phyloP scores from a whole-genome alignment of 257 asterid genomes.

The Leptodermis oblonga region DNA sequence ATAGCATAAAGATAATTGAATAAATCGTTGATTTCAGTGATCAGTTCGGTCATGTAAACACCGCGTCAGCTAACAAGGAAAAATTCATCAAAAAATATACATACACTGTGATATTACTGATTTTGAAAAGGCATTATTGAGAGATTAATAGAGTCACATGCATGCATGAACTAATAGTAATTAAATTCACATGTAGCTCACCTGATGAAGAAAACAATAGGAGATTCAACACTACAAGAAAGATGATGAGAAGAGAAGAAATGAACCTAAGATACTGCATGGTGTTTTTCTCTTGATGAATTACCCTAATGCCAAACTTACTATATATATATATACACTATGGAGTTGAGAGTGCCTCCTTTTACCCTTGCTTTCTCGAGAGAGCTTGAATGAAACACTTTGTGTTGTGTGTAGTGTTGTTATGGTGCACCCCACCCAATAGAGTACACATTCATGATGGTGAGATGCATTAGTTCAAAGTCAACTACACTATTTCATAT shows the following conservation, averaged over 20 bases:
- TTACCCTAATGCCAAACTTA: background rate
- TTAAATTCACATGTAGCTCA: constrained; percentile 14
- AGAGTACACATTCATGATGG: constrained; percentile 58
- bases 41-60: no score
- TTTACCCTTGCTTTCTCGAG: constrained; percentile 27
- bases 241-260: constrained; percentile 25
- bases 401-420: constrained; percentile 10
- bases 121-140: background rate
- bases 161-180: background rate
- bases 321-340: background rate
- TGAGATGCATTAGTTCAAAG: constrained; percentile 59
- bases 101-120: no score
- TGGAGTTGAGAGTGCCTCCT: constrained; percentile 13
- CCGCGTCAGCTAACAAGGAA: no score
- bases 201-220: constrained; percentile 46
- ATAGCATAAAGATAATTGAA: no score
- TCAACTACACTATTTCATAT: constrained; percentile 48
- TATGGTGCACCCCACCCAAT: constrained; percentile 43
- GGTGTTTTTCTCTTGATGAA: constrained; percentile 2
- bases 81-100: no score
- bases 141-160: background rate
- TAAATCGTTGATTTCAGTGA: no score
- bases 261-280: constrained; percentile 36
- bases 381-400: background rate
- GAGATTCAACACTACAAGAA: constrained; percentile 33